Evolutionary conservation across 2,329 filamentous ascomycete genomes (phyloP), one percentile per base, ranked within the genome.

Genomic region (Amesomyces nigricolor): DNA sequence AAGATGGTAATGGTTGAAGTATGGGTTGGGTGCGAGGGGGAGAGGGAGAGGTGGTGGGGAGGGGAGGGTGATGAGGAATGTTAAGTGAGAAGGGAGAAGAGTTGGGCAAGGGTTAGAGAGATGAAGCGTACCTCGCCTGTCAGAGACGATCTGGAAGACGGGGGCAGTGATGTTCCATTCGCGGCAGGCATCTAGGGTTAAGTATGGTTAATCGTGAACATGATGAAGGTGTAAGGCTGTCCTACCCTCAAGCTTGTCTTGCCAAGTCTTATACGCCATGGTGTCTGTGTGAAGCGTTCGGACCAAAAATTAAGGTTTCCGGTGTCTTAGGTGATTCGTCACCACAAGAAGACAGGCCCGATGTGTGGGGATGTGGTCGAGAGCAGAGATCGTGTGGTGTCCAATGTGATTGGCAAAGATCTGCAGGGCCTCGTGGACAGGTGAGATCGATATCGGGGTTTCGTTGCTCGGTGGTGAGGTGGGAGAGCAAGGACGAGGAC

Each of bases 71-170:
- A n/a, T n/a, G n/a, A n/a, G n/a, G n/a, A n/a, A n/a, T n/a, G n/a
- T n/a, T n/a, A n/a, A n/a, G n/a, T n/a, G n/a, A n/a, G n/a, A n/a
- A n/a, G n/a, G n/a, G n/a, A n/a, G n/a, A n/a, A n/a, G n/a, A n/a
- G n/a, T n/a, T n/a, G n/a, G n/a, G n/a, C n/a, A n/a, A n/a, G 16
- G 9, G 29, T 42, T 13, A 26, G 22, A 26, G 22, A 19, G 17
- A 19, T 26, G 22, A 26, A 26, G 22, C 62, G 60, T 62, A 71
- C 70, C 70, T 67, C 65, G 63, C 59, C 64, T 64, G 61, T 70
- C 67, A 5, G 67, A 71, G 38, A 69, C 63, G 45, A 70, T 62
- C 55, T 69, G 65, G 56, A 67, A 70, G n/a, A 63, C 57, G 17
- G 68, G 65, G 6, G 61, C 58, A 7, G 61, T 60, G 26, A 70